Evolutionary conservation across 106 monocot species (phyloP), one percentile per base, ranked within the genome.

Genomic region (Dendrobium nobile): DNA sequence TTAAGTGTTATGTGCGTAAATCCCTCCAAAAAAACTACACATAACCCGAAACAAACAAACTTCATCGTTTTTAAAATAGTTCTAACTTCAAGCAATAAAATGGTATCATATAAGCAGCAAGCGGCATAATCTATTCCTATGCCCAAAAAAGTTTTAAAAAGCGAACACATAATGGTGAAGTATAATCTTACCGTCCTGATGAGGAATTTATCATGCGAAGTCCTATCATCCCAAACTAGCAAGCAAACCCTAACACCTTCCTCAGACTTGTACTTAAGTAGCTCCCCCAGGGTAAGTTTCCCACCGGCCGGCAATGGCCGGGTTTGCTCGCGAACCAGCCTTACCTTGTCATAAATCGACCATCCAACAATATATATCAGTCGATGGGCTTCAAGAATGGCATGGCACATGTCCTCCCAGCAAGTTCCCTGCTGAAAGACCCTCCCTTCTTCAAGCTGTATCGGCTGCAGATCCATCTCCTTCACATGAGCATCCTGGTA

Each of bases 321-420:
- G 0, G 85, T 84, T 3, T 77, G 79, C 86, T 93, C 95, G 78
- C 92, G 81, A 26, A 95, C 87, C 55, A 95, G 79, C 80, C 41
- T 85, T 51, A 95, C 90, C 80, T 86, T 87, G 27, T 84, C 28
- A 54, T 89, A 84, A 11, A 95, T 79, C 24, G 95, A 95, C 92
- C 95, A 92, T 7, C 95, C 95, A 10, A 84, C 87, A 47, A 95
- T 75, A 72, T 95, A 95, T 16, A 95, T 86, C 48, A 95, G 33
- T 72, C 88, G 87, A 42, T 92, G 90, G 1, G 92, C 95, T 40
- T 91, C 89, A 47, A 95, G 51, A n/a, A 95, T 89, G 5, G 95
- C 92, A 55, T 91, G 89, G 74, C 95, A 95, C 2, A 95, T 92
- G 45, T 95, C 95, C 77, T 92, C 91, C 95, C 95, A 95, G 40